Evolutionary conservation across 2,329 filamentous ascomycete species (phyloP).

Genomic region (Sporothrix luriei): DNA sequence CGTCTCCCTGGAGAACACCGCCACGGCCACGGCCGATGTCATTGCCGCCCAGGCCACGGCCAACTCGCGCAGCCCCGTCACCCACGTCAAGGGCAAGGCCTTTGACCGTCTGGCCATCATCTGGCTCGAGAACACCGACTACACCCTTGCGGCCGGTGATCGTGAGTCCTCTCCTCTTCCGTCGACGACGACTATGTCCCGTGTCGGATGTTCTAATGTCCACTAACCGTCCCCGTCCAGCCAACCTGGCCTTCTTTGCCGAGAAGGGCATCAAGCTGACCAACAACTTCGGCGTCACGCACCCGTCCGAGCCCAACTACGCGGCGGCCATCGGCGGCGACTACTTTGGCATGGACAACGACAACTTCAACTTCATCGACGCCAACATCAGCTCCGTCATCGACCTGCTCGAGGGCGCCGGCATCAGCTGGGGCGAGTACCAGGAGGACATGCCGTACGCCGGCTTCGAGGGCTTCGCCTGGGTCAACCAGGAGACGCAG

Average conservation of each 20-base stretch:
- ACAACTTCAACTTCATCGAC: constrained; percentile 62
- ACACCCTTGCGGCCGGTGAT: constrained; percentile 64
- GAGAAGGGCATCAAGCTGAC: constrained; percentile 63
- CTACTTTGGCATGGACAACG: constrained; percentile 72
- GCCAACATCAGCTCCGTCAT: constrained; percentile 66
- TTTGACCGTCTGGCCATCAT: constrained; percentile 74
- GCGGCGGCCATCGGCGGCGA: constrained; percentile 68
- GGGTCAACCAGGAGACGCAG: constrained; percentile 65
- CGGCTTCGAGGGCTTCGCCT: constrained; percentile 68
- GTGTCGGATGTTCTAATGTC: neutral
- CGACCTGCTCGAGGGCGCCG: constrained; percentile 67
- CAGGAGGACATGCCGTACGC: constrained; percentile 76
- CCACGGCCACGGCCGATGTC: constrained; percentile 55
- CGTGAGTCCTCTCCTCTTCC: constrained; percentile 46
- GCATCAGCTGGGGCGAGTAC: constrained; percentile 71
- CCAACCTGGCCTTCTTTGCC: constrained; percentile 61
- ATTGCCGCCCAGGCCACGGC: constrained; percentile 62
- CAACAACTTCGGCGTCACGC: constrained; percentile 65
- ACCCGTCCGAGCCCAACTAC: constrained; percentile 78
- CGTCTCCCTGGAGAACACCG: constrained; percentile 48
- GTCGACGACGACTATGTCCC: neutral
- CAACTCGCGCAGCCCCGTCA: constrained; percentile 61
- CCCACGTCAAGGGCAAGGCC: constrained; percentile 67
- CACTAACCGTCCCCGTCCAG: constrained; percentile 19
- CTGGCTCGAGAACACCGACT: constrained; percentile 79